phyloP scores from a whole-genome alignment of 257 asterid genomes.

The Fraxinus excelsior region DNA sequence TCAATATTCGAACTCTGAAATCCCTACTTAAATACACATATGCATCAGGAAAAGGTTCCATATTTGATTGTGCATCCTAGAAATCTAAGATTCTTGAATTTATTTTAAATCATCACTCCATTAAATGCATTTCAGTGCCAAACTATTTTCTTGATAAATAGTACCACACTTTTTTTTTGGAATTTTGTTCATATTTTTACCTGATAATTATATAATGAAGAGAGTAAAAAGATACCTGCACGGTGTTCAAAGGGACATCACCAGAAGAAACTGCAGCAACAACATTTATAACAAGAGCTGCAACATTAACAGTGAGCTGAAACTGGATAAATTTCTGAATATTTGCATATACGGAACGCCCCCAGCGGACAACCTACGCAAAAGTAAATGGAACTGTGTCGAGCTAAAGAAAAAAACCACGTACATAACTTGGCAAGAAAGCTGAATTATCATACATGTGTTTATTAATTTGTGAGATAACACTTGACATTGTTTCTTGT shows the following conservation, averaged over 20 bases:
- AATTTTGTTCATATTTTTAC: background rate
- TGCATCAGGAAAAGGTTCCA: background rate
- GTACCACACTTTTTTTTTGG: background rate
- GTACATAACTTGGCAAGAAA: background rate
- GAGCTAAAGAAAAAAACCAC: background rate
- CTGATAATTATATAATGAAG: background rate
- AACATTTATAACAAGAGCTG: constrained; percentile 83
- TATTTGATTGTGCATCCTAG: background rate
- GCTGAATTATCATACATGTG: background rate
- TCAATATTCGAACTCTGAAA: background rate
- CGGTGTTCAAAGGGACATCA: constrained; percentile 86
- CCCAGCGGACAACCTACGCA: constrained; percentile 95
- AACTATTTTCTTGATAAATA: background rate
- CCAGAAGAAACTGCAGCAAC: constrained; percentile 88
- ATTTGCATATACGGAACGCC: constrained; percentile 95
- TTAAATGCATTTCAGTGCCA: background rate
- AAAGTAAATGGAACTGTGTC: constrained; percentile 14
- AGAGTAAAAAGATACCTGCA: constrained; percentile 58
- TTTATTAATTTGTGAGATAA: background rate
- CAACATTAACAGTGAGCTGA: constrained; percentile 96
- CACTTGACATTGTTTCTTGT: background rate
- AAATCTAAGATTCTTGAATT: background rate
- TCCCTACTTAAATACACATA: background rate
- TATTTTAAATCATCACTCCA: background rate
- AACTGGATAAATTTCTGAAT: constrained; percentile 96